Conservation (phyloP, 106 monocot genomes). For the Gastrodia elata region DNA sequence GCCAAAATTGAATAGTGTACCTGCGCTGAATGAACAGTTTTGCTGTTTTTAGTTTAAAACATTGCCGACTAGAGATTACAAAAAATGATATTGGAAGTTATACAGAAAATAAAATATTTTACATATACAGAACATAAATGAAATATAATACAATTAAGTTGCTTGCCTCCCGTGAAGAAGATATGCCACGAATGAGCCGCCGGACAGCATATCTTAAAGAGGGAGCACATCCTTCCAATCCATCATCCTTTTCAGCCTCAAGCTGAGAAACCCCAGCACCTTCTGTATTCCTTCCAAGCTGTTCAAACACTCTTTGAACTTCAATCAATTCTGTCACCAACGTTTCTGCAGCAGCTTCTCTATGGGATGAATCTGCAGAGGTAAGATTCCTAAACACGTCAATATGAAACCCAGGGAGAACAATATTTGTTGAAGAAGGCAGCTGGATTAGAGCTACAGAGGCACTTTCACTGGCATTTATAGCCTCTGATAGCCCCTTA, state of each 20-base stretch:
- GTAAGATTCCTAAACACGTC: slow-evolving; percentile 55
- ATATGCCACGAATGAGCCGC: slow-evolving; percentile 75
- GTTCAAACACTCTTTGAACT: slow-evolving; percentile 58
- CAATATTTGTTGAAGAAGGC: not conserved
- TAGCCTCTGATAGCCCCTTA: slow-evolving; percentile 3
- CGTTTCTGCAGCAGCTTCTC: slow-evolving; percentile 52
- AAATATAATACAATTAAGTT: not conserved
- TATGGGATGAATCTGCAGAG: slow-evolving; percentile 29
- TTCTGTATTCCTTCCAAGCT: slow-evolving; percentile 7
- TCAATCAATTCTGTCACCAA: slow-evolving; percentile 44
- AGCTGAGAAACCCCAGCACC: slow-evolving; percentile 22
- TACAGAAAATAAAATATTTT: not conserved
- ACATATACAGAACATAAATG: not conserved
- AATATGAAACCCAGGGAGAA: slow-evolving; percentile 50
- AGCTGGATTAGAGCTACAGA: not conserved
- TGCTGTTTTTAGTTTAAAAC: not conserved
- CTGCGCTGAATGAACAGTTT: not conserved
- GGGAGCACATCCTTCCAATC: slow-evolving; percentile 63
- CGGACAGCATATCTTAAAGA: slow-evolving; percentile 73
- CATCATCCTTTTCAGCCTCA: slow-evolving; percentile 87
- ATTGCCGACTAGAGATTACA: not conserved
- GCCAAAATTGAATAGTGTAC: not conserved
- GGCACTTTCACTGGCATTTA: not conserved
- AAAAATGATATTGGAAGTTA: not conserved
- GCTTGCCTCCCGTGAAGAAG: slow-evolving; percentile 87